A percentile compares a stretch with the other conserved stretches of the same genome.
Conservation (phyloP, 176 grass and related monocot genomes). For the maize (Zea mays) region DNA sequence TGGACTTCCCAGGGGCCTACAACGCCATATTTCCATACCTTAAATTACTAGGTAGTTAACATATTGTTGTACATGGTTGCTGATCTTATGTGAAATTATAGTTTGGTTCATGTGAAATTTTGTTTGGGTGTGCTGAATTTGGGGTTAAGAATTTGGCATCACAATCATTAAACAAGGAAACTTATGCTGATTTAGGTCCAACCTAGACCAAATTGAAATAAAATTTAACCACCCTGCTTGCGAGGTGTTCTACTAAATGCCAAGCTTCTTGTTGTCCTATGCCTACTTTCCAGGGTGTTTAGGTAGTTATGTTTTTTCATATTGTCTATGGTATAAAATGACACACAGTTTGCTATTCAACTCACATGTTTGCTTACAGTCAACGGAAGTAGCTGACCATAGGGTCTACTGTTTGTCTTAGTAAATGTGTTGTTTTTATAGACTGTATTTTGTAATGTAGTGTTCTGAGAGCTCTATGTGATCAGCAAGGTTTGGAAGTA, state of each 20-base stretch:
- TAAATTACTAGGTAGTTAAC: no score
- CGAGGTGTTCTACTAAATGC: conserved; percentile 75
- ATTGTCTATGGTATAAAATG: neutral
- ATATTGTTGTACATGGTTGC: no score
- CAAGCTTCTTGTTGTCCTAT: conserved; percentile 74
- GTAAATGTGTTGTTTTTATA: neutral
- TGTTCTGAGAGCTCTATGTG: neutral
- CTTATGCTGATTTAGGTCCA: neutral
- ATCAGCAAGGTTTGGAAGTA: neutral
- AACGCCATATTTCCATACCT: no score
- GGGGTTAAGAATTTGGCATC: neutral
- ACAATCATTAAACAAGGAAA: neutral
- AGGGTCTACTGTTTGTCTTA: neutral
- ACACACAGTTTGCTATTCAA: neutral
- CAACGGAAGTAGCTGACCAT: neutral
- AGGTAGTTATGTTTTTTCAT: conserved; percentile 51
- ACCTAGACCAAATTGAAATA: neutral
- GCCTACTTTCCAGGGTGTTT: conserved; percentile 82
- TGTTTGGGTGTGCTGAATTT: neutral
- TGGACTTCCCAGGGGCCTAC: no score
- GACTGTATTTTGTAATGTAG: neutral
- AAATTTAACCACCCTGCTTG: conserved; percentile 10
- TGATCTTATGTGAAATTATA: neutral
- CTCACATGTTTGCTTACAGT: neutral
- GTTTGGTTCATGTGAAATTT: conserved; percentile 2